Percentiles rank a stretch among this genome's conserved stretches.
These are phyloP conservation scores for Turnera subulata DNA, from an alignment of 345 rosid species.

Conservation along the genomic window DNA sequence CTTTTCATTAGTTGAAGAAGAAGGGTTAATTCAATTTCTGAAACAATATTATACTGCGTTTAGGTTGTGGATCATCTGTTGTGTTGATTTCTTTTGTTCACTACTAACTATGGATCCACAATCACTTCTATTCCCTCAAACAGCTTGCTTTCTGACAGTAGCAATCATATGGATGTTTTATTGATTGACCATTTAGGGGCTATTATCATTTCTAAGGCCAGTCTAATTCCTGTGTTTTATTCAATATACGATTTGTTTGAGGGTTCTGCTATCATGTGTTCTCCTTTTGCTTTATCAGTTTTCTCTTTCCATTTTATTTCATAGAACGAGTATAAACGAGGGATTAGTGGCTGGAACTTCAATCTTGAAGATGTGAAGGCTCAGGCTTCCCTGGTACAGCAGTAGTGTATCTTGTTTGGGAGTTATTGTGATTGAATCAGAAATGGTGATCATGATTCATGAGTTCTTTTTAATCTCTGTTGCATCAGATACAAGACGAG, in stretches of 20 bases:
- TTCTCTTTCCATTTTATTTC: slow-evolving; percentile 15
- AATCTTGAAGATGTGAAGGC: slow-evolving; percentile 96
- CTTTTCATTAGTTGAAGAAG: neutral
- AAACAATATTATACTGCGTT: neutral
- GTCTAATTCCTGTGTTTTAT: too few relatives aligned
- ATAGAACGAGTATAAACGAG: slow-evolving; percentile 97
- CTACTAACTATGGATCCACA: too few relatives aligned
- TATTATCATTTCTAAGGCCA: too few relatives aligned
- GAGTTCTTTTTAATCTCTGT: slow-evolving; percentile 9
- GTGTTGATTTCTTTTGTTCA: too few relatives aligned
- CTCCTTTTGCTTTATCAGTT: neutral
- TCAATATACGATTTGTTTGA: too few relatives aligned
- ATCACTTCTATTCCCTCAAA: too few relatives aligned
- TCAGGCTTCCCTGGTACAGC: slow-evolving; percentile 90
- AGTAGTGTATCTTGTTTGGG: slow-evolving; percentile 7
- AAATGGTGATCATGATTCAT: neutral
- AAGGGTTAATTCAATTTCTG: too few relatives aligned
- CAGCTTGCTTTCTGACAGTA: too few relatives aligned
- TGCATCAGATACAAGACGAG: slow-evolving; percentile 81
- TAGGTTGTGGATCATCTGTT: too few relatives aligned
- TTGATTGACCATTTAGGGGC: too few relatives aligned
- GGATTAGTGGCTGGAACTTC: slow-evolving; percentile 97
- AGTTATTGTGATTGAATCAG: neutral
- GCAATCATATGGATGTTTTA: too few relatives aligned
- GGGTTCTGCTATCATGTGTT: too few relatives aligned